A percentile compares a stretch with the other conserved stretches of the same genome.
These are phyloP conservation scores for Papiliotrema laurentii DNA, from an alignment of 1,284 basidiomycete genomes.

Conservation along the genomic window DNA sequence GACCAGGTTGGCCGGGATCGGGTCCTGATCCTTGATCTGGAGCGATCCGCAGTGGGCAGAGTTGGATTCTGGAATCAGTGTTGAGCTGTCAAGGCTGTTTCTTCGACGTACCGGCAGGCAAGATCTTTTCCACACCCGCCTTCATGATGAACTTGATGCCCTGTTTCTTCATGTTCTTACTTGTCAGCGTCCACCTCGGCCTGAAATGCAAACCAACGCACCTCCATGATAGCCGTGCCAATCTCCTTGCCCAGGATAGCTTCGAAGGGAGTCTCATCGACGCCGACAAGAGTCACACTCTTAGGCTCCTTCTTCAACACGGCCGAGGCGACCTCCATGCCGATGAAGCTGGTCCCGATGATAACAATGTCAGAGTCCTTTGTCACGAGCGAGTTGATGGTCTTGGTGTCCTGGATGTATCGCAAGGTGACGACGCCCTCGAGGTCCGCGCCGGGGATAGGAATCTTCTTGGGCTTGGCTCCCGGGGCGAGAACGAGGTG, in stretches of 20 bases:
- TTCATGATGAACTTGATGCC: constrained; percentile 80
- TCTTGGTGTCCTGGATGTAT: constrained; percentile 65
- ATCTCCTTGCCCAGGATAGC: constrained; percentile 74
- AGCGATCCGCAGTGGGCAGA: constrained; percentile 53
- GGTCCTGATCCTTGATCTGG: constrained; percentile 62
- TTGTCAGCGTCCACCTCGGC: background rate
- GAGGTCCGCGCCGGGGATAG: constrained; percentile 70
- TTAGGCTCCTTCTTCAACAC: constrained; percentile 69
- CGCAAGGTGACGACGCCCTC: constrained; percentile 76
- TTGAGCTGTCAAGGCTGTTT: background rate
- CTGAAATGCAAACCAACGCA: constrained; percentile 27
- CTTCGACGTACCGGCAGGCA: constrained; percentile 52
- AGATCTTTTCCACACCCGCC: constrained; percentile 67
- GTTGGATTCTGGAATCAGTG: constrained; percentile 28
- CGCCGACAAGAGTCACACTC: constrained; percentile 66
- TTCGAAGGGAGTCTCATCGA: constrained; percentile 80
- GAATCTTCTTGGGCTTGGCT: constrained; percentile 59
- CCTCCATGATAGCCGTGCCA: constrained; percentile 74
- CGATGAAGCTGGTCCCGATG: constrained; percentile 88
- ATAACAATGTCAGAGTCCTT: constrained; percentile 75
- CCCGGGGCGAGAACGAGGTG: constrained; percentile 70
- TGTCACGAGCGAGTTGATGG: constrained; percentile 57
- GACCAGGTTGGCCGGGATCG: constrained; percentile 71
- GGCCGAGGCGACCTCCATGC: constrained; percentile 82
- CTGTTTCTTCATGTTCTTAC: constrained; percentile 70